Evolutionary conservation across 1,284 basidiomycete genomes (phyloP), one percentile per base, ranked within the genome.

Genomic region (Marasmius sp.): DNA sequence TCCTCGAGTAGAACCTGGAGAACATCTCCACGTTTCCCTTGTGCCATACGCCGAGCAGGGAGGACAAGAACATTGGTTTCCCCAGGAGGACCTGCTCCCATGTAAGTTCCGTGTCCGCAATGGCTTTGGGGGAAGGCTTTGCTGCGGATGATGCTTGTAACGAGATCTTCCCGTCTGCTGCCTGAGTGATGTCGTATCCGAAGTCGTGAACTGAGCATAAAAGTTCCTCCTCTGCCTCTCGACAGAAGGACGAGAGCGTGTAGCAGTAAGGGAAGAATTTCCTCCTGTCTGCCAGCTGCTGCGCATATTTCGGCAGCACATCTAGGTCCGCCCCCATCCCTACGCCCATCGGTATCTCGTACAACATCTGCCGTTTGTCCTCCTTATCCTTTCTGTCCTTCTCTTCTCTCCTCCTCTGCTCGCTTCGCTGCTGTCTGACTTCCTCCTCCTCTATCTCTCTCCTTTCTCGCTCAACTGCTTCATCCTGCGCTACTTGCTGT

Each of bases 41-140:
- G n/a, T n/a, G 14, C 34, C 18, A n/a, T 14, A 18, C 50, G 6
- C 36, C n/a, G 20, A 8, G n/a, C n/a, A 60, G 22, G 20, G 36
- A 20, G n/a, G 37, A 16, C 11, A 60, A 52, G 59, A 60, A 60
- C 8, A 36, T 16, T 4, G 33, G 49, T 34, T 57, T 61, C 27
- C 39, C 60, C 8, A 20, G 3, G 10, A 39, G 8, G 16, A 61
- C 34, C 16, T 61, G 27, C 4, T 2, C 18, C 60, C 60, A 61
- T 9, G 60, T 36, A 2, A 61, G 54, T 11, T 22, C 6, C 16
- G 18, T 12, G 48, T 61, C 54, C 4, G 60, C 39, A 9, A 14
- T 56, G 5, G 60, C 54, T 16, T 57, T 61, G n/a, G n/a, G n/a
- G 10, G 60, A 61, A 10, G 59, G 6, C 14, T 39, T 53, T 5